phyloP scores from a whole-genome alignment of 306 rosid genomes.

The Quercus wislizeni region DNA sequence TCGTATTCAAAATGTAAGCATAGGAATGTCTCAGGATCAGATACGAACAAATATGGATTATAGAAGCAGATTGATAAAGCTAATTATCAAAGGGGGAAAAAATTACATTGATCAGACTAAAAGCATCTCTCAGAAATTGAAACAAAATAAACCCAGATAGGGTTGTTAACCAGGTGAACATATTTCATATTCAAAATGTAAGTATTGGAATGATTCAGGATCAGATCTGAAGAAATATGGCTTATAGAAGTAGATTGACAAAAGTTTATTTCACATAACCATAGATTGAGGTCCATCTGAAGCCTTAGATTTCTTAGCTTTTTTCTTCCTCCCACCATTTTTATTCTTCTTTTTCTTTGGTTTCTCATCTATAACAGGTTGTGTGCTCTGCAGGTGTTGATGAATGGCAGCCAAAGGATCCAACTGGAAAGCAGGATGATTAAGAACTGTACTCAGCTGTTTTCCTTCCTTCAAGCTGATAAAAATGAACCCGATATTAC shows the following conservation, averaged over 20 bases:
- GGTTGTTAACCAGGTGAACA: slow-evolving; percentile 6
- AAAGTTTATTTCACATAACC: slow-evolving; percentile 38
- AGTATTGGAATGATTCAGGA: background rate
- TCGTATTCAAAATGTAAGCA: slow-evolving; percentile 15
- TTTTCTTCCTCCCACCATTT: slow-evolving; percentile 64
- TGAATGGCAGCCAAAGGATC: slow-evolving; percentile 62
- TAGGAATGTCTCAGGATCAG: background rate
- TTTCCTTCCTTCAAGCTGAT: slow-evolving; percentile 69
- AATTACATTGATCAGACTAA: background rate
- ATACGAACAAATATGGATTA: slow-evolving; percentile 11
- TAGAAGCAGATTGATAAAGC: slow-evolving; percentile 1
- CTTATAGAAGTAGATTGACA: slow-evolving; percentile 9
- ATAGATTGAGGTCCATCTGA: slow-evolving; percentile 40
- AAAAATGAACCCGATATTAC: slow-evolving; percentile 4
- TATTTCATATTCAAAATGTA: slow-evolving; percentile 11
- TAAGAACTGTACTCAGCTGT: slow-evolving; percentile 50
- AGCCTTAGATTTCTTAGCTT: slow-evolving; percentile 52
- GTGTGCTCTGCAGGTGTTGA: slow-evolving; percentile 58
- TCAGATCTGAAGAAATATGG: slow-evolving; percentile 1
- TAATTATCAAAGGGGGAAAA: no score
- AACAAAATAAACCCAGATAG: background rate
- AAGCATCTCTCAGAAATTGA: background rate
- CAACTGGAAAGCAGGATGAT: slow-evolving; percentile 46
- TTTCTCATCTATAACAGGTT: slow-evolving; percentile 52
- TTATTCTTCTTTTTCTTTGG: slow-evolving; percentile 53